Evolutionary conservation across 2,329 filamentous ascomycete species (phyloP).

Genomic region (Pyricularia sp.): DNA sequence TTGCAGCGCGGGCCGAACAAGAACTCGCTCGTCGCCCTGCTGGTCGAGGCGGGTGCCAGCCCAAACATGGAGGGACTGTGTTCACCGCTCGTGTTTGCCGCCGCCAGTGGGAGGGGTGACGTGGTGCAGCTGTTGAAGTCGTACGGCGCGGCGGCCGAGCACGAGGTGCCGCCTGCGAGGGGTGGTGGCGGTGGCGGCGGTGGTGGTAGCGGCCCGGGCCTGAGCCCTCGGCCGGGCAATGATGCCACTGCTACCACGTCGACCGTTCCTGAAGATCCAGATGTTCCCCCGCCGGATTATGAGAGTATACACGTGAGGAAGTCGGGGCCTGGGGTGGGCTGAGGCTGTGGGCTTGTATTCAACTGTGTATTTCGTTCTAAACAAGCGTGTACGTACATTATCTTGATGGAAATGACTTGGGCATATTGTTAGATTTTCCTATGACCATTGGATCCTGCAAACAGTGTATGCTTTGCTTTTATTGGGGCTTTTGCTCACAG

Average conservation of each 20-base stretch:
- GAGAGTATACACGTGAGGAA: slow-evolving; percentile 2
- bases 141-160: not conserved
- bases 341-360: not conserved
- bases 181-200: not conserved
- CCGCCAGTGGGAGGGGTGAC: slow-evolving; percentile 14
- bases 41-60: slow-evolving; percentile 8
- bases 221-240: not conserved
- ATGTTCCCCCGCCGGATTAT: slow-evolving; percentile 3
- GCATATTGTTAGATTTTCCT: too few species aligned
- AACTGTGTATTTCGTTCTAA: not conserved
- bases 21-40: not conserved
- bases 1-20: not conserved
- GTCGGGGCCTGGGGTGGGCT: not conserved
- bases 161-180: not conserved
- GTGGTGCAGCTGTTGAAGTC: slow-evolving; percentile 18
- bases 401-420: not conserved
- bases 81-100: slow-evolving; percentile 7
- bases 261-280: not conserved
- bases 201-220: not conserved
- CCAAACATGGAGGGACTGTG: not conserved
- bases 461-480: too few species aligned
- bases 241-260: not conserved
- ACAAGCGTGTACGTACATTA: not conserved
- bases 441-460: too few species aligned
- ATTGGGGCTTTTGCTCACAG: too few species aligned